Evolutionary conservation across 148 eudicot species (phyloP).

Genomic region (Rhododendron henanense): DNA sequence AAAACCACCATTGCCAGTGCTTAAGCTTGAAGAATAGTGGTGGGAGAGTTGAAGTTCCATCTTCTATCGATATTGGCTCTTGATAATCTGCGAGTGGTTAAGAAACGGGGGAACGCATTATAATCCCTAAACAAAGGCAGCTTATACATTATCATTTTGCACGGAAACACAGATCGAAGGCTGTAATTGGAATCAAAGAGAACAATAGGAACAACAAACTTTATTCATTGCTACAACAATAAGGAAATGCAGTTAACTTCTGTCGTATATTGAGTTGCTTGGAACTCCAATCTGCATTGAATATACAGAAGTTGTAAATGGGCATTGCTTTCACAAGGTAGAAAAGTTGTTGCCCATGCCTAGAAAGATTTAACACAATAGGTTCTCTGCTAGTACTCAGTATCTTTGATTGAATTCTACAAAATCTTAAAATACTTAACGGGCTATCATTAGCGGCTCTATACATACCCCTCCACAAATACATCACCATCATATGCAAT

Average conservation of each 20-base stretch:
- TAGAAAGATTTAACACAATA: neutral
- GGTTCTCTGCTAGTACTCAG: neutral
- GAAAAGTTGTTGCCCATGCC: neutral
- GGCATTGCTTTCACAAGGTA: neutral
- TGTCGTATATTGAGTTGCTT: neutral
- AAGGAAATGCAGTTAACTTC: neutral
- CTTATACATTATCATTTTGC: neutral
- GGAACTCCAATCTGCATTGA: neutral
- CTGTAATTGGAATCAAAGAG: neutral
- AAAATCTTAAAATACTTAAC: neutral
- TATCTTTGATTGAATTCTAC: neutral
- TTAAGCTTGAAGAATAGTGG: conserved; percentile 37
- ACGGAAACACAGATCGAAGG: neutral
- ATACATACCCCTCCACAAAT: neutral
- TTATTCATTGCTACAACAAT: neutral
- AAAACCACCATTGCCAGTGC: conserved; percentile 75
- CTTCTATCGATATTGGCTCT: conserved; percentile 32
- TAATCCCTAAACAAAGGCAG: neutral
- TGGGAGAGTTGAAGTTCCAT: conserved; percentile 20
- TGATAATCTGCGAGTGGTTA: conserved; percentile 35
- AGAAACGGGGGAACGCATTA: neutral
- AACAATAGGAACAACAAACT: neutral
- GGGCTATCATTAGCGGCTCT: neutral
- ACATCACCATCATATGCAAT: neutral
- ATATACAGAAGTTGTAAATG: neutral